Evolutionary conservation across 2,329 filamentous ascomycete species (phyloP).

Genomic region (Eutypa lata): DNA sequence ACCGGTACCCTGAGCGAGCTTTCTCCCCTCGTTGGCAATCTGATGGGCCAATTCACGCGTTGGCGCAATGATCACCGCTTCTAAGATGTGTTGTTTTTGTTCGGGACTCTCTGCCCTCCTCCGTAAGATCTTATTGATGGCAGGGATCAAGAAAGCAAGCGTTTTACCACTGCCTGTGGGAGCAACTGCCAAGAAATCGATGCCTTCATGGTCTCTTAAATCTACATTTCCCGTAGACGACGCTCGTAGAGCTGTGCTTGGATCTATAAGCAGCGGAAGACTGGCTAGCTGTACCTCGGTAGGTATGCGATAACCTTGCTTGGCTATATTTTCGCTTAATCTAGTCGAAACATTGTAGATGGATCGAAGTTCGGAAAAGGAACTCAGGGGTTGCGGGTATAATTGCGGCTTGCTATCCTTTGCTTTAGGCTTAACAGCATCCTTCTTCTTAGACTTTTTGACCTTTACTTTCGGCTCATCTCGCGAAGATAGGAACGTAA

Average conservation of each 20-base stretch:
- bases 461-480: slow-evolving; percentile 38
- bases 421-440: slow-evolving; percentile 39
- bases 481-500: slow-evolving; percentile 66
- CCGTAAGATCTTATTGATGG: slow-evolving; percentile 72
- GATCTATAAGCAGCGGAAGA: slow-evolving; percentile 71
- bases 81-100: slow-evolving; percentile 50
- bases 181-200: slow-evolving; percentile 84
- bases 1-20: slow-evolving; percentile 72
- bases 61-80: slow-evolving; percentile 71
- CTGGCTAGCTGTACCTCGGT: slow-evolving; percentile 92
- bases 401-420: slow-evolving; percentile 59
- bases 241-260: slow-evolving; percentile 44
- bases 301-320: slow-evolving; percentile 82
- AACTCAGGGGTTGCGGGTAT: slow-evolving; percentile 74
- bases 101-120: slow-evolving; percentile 43
- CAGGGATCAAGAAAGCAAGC: slow-evolving; percentile 83
- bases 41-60: slow-evolving; percentile 77
- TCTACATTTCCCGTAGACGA: slow-evolving; percentile 32
- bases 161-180: slow-evolving; percentile 98
- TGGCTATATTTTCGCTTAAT: slow-evolving; percentile 72
- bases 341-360: slow-evolving; percentile 71
- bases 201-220: slow-evolving; percentile 26
- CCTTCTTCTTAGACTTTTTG: slow-evolving; percentile 56
- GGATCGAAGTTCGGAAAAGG: slow-evolving; percentile 69
- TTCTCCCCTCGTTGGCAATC: slow-evolving; percentile 82